Conservation (phyloP, 192 early-diverging fungal species). For the Linnemannia schmuckeri region DNA sequence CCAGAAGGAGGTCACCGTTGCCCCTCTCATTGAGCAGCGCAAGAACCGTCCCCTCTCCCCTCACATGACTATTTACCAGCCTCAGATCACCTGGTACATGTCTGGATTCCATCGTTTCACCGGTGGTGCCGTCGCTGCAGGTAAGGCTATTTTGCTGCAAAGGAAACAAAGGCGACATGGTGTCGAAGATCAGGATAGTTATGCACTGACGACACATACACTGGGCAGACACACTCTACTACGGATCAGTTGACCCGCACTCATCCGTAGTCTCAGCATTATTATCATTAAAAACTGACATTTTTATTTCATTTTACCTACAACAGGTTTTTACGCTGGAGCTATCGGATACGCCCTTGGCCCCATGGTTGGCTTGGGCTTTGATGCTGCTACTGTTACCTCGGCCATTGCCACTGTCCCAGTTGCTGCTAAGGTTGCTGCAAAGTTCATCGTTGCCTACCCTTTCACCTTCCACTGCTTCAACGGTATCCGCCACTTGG, state of each 20-base stretch:
- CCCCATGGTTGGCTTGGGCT: slow-evolving; percentile 70
- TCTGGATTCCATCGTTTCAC: slow-evolving; percentile 82
- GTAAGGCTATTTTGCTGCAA: slow-evolving; percentile 53
- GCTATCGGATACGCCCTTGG: slow-evolving; percentile 77
- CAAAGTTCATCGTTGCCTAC: slow-evolving; percentile 78
- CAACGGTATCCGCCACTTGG: slow-evolving; percentile 92
- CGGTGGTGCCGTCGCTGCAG: slow-evolving; percentile 75
- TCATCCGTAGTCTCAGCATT: neutral
- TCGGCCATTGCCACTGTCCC: slow-evolving; percentile 78
- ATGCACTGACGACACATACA: slow-evolving; percentile 6
- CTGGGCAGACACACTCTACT: neutral
- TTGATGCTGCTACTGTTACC: slow-evolving; percentile 77
- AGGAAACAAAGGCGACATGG: too few relatives aligned
- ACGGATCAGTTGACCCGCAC: neutral
- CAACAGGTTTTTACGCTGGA: slow-evolving; percentile 72
- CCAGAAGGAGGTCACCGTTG: slow-evolving; percentile 42
- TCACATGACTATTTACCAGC: slow-evolving; percentile 91
- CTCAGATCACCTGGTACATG: slow-evolving; percentile 87
- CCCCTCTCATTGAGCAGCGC: slow-evolving; percentile 63
- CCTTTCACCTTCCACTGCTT: slow-evolving; percentile 88
- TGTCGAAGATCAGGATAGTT: neutral
- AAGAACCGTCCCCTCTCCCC: slow-evolving; percentile 85
- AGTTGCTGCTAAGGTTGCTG: slow-evolving; percentile 71
- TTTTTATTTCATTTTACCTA: neutral
- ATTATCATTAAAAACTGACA: neutral